Base-by-base conservation (phyloP, 805 yeast genomes). In the Yarrowia yakushimensis region DNA sequence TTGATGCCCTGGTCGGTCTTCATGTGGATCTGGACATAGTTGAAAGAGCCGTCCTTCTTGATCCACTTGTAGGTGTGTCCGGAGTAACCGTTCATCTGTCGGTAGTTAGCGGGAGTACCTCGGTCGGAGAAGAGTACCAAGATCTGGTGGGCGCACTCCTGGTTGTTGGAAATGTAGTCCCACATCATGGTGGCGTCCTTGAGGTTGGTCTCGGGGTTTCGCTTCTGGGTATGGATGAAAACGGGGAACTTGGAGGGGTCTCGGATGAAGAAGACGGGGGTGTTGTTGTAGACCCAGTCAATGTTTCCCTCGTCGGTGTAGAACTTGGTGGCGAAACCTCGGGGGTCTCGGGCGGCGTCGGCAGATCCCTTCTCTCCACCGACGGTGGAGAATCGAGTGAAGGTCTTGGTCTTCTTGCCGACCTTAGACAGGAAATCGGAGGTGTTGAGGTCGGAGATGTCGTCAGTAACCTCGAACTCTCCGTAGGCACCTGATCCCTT, bases 381-480 rank as follows among this genome's bases (percentile, higher is more conserved):
- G 34, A 85, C 90, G 20, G 88, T 84, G 57, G 86, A 82, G 74
- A 84, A 83, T 64, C 88, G 78, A 41, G 78, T 72, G 63, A 83
- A 73, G 65, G 85, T 80, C 72, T 82, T 83, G 34, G 96, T 88
- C 76, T 84, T 87, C 78, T 89, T 89, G 68, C 97, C 97, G 63
- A 87, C 80, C 48, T 82, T 77, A 67, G 82, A 81, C 68, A 90
- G 81, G 77, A 90, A 88, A 50, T 70, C 71, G 31, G 78, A 73
- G 28, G 66, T 54, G 20, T 82, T 78, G 61, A 84, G 69, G 67
- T 84, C 87, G 11, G 79, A 72, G 62, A 83, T 73, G 33, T 83
- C 81, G 70, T 84, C 85, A 23, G 87, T 82, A 67, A 81, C 77
- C 69, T 81, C 86, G 65, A 84, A 84, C 66, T 76, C 76, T 39